Conservation (phyloP, 2,329 filamentous ascomycete genomes). For the Torrubiellomyces zombiae region DNA sequence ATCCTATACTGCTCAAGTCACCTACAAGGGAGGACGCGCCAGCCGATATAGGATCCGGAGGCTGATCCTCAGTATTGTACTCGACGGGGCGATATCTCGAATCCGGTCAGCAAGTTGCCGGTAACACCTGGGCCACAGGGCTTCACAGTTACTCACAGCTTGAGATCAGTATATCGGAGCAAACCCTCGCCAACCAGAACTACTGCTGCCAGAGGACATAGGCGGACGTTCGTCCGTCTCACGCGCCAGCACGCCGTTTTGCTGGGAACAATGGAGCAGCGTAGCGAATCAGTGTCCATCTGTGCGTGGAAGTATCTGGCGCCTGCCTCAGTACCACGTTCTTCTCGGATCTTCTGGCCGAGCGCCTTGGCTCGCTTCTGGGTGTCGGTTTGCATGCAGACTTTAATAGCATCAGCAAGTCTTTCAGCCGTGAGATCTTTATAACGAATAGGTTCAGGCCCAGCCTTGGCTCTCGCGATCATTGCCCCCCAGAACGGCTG, state of each 20-base stretch:
- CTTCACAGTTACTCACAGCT: conserved; percentile 36
- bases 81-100: conserved; percentile 36
- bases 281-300: conserved; percentile 46
- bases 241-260: conserved; percentile 61
- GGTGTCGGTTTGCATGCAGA: conserved; percentile 43
- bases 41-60: conserved; percentile 63
- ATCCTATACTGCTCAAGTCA: conserved; percentile 64
- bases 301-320: conserved; percentile 56
- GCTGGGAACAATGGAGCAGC: conserved; percentile 52
- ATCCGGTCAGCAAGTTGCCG: conserved; percentile 4
- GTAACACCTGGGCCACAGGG: not conserved
- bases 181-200: conserved; percentile 48
- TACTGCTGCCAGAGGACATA: conserved; percentile 59
- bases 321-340: conserved; percentile 46
- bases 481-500: conserved; percentile 74
- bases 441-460: conserved; percentile 52
- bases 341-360: conserved; percentile 47
- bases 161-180: conserved; percentile 53
- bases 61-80: conserved; percentile 64
- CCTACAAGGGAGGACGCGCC: conserved; percentile 64
- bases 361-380: conserved; percentile 38
- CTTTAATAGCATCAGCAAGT: conserved; percentile 45
- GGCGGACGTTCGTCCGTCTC: conserved; percentile 44
- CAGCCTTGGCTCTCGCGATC: conserved; percentile 55
- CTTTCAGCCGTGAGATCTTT: conserved; percentile 50